A percentile compares a stretch with the other conserved stretches of the same genome.
These are phyloP conservation scores for Chlamydomonas applanata DNA, from an alignment of 139 green algal species.

Conservation along the genomic window DNA sequence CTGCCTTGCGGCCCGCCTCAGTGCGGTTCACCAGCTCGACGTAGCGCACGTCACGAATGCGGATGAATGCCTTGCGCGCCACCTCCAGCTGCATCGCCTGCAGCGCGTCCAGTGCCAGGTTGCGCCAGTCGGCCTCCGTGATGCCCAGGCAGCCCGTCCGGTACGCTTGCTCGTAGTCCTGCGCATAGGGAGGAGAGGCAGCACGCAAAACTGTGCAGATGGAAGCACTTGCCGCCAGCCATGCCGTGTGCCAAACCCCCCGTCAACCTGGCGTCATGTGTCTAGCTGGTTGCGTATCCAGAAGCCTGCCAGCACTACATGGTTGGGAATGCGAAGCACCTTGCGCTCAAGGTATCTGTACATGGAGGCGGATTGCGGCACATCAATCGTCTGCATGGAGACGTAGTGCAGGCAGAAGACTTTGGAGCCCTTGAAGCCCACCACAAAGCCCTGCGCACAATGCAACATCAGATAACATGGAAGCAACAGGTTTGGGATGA, in stretches of 20 bases:
- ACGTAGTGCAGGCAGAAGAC: conserved; percentile 81
- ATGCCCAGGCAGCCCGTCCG: conserved; percentile 75
- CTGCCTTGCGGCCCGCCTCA: conserved; percentile 41
- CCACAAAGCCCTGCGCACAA: conserved; percentile 53
- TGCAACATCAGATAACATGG: too few relatives aligned
- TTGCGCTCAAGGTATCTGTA: conserved; percentile 46
- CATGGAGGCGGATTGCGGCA: conserved; percentile 73
- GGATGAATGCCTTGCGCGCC: conserved; percentile 73
- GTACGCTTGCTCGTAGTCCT: conserved; percentile 64
- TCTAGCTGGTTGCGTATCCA: too few relatives aligned
- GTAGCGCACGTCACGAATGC: conserved; percentile 67
- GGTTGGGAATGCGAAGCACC: too few relatives aligned
- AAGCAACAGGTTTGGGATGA: too few relatives aligned
- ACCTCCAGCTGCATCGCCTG: conserved; percentile 63
- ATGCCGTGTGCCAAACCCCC: background rate
- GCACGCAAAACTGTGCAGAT: background rate
- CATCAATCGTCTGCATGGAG: conserved; percentile 77
- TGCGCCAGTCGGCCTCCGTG: conserved; percentile 76
- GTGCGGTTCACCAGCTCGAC: conserved; percentile 68
- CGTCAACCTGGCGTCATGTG: background rate
- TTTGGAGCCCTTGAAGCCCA: conserved; percentile 75
- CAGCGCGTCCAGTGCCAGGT: conserved; percentile 65
- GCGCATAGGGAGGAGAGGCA: background rate
- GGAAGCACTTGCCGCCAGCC: too few relatives aligned
- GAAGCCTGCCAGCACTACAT: too few relatives aligned